Evolutionary conservation across 495 filamentous ascomycete species (phyloP), one percentile per base, ranked within the genome.

Genomic region (Hypomontagnella monticulosa): DNA sequence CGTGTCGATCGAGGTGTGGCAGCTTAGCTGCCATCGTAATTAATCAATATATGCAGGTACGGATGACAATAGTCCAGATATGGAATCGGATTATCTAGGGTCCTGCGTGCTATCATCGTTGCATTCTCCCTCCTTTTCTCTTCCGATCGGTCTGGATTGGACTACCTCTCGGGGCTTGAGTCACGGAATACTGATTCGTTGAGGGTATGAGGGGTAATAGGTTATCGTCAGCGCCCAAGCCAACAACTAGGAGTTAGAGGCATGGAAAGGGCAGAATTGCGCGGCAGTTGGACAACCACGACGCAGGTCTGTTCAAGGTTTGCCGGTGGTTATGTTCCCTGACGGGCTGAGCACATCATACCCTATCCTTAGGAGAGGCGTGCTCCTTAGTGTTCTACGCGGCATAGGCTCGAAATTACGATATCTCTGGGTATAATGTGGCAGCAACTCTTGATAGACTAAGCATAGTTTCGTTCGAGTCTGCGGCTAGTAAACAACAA

Each of bases 21-120:
- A 59, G 15, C 30, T 27, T 42, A 48, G 54, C 14, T 52, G 43
- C 51, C 36, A 23, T 14, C 38, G 4, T 54, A 15, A 16, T 16
- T 19, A 68, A 68, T 63, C 36, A 67, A 67, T 67, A 67, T 67
- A 62, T 68, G 65, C 59, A 68, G 58, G 65, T 62, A 63, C 58
- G 41, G 64, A 56, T 52, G 58, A 63, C 43, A 36, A 30, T 6
- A 41, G 14, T 42, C 54, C 43, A 20, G 42, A 36, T 34, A 14
- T 55, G 34, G 42, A 48, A 30, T 15, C 15, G 4, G 16, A 23
- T 47, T 57, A 46, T 50, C 57, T 52, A 37, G 47, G 36, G 55
- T 50, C 19, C 9, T 33, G 38, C 43, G 41, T 57, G 16, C 30
- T 57, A 47, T 61, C 51, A 27, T 44, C 16, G 63, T 67, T 46